Conservation (phyloP, 768 basidiomycete genomes). For the Boletus sp. region DNA sequence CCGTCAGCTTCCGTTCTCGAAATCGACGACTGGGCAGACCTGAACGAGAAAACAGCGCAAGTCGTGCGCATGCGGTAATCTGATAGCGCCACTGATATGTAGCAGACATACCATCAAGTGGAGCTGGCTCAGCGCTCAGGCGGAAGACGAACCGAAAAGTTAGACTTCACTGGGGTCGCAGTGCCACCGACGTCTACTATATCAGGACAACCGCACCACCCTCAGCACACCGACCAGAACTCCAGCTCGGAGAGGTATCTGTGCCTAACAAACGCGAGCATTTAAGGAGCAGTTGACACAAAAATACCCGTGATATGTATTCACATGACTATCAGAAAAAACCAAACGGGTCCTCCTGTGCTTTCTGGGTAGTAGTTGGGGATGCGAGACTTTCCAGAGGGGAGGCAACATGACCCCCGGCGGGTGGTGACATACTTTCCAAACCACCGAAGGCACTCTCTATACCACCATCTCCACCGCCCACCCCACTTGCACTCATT, state of each 20-base stretch:
- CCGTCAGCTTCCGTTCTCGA: not conserved
- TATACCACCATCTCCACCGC: conserved; percentile 6
- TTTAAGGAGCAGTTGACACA: not conserved
- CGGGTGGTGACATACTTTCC: conserved; percentile 10
- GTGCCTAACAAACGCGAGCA: not conserved
- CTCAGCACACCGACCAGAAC: not conserved
- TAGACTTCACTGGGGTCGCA: not conserved
- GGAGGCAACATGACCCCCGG: conserved; percentile 2
- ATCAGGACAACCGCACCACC: not conserved
- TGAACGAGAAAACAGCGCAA: not conserved
- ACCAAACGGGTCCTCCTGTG: conserved; percentile 53
- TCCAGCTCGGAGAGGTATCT: not conserved
- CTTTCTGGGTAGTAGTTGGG: conserved; percentile 27
- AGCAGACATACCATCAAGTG: not conserved
- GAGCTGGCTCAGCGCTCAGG: too few species aligned
- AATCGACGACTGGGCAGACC: not conserved
- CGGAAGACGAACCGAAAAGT: not conserved
- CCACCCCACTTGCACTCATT: conserved; percentile 31
- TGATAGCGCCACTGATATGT: not conserved
- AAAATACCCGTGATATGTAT: not conserved
- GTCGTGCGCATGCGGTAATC: not conserved
- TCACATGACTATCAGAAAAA: conserved; percentile 40
- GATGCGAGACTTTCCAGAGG: conserved; percentile 23
- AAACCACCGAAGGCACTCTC: conserved; percentile 19
- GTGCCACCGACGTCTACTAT: not conserved